Base-by-base conservation (phyloP, 2,329 filamentous ascomycete species). In the Sclerotinia nivalis region DNA sequence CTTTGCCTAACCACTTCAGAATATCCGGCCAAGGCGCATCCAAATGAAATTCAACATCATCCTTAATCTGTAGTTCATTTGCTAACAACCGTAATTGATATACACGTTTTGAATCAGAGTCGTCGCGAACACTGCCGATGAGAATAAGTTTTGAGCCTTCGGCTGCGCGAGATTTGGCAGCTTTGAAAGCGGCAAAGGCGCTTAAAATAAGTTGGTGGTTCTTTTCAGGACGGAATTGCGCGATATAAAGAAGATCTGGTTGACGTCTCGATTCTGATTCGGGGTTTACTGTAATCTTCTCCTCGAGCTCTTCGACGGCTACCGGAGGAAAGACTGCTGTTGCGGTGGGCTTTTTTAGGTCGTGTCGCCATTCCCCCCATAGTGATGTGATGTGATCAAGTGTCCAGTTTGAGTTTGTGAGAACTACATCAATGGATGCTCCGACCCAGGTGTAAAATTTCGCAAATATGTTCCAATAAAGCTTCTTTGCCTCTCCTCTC, bases 361-460 rank as follows among this genome's bases (percentile, higher is more conserved):
- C 81, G 59, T 77, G 80, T 75, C 85, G 84, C 76, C 82, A 83
- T 67, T 83, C 85, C 0, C 89, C 90, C 95, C 95, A 98, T 10
- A 98, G 84, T 10, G 87, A 85, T 72, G 89, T 86, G 74, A 98
- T 91, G 77, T 98, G 93, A 1, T 82, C 86, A 74, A 96, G 91
- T 0, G 96, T 99, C 96, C 96, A 99, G 70, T 87, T 92, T 7
- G 93, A 97, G 81, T 99, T 99, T 70, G 96, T 97, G 93, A 98
- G 97, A 74, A 98, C 95, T 0, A 97, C 88, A 78, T 99, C 94
- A 58, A 97, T 88, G 22, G 91, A 89, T 31, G 91, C 87, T 31
- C 96, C 96, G 58, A 96, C 90, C 81, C 87, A 89, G 59, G 91
- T 90, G 81, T 99, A 99, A 2, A 96, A 80, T 58, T 84, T 82